Evolutionary conservation across 192 early-diverging fungal genomes (phyloP), one percentile per base, ranked within the genome.

Genomic region (Borealophlyctis nickersoniae): DNA sequence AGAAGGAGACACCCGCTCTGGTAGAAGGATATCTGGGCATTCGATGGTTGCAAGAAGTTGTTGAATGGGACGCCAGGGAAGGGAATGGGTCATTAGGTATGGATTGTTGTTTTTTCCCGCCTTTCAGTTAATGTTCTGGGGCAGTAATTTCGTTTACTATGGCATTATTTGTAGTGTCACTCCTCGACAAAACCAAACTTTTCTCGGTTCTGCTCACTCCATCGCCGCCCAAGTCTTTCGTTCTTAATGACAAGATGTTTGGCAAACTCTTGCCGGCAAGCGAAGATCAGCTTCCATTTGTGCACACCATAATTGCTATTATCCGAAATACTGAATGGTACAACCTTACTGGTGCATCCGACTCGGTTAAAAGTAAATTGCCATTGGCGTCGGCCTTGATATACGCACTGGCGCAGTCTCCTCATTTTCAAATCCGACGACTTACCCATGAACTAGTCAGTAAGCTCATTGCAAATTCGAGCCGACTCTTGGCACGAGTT

Each of bases 201-300:
- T 54, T 72, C 35, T 16, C 60, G 23, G 67, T 45, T 23, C 23
- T 77, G 0, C 32, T 36, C 33, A 57, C 67, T 1, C 54, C 48
- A 48, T 24, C 58, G 13, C 16, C 60, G 19, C 29, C 33, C 57
- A 87, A 85, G 54, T 90, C 91, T 4, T 89, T 89, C 36, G 75
- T 91, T 11, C 70, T 94, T 36, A 89, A 88, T 82, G 92, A 95
- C 56, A 91, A 90, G 70, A 85, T 87, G 31, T 95, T 87, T 60
- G 81, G 80, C 54, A 92, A 92, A 69, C 78, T 88, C 34, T 70
- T 82, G 2, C 70, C 65, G 16, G 65, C 77, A 2, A 75, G 80
- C 19, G 91, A 92, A 65, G 81, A 82, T 32, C 72, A 92, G 85
- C 71, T 88, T 31, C 76, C 84, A 33, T 87, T 88, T 56, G 69